A percentile compares a stretch with the other conserved stretches of the same genome.
phyloP scores from a whole-genome alignment of 2,329 filamentous ascomycete genomes.

The Cytospora chrysosperma region DNA sequence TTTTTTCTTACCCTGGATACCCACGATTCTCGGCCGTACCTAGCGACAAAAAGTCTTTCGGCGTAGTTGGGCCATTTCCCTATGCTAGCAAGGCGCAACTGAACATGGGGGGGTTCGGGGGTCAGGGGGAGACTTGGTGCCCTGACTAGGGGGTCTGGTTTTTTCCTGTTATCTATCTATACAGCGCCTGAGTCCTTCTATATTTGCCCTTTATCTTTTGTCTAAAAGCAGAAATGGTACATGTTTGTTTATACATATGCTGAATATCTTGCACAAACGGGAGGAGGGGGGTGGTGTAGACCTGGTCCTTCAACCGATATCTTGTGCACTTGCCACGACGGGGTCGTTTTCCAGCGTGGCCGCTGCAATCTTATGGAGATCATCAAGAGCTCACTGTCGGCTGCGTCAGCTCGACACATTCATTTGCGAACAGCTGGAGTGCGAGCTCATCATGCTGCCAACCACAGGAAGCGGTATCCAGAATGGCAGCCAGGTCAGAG shows the following conservation, averaged over 20 bases:
- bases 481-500: neutral
- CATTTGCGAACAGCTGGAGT: neutral
- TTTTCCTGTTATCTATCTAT: slow-evolving; percentile 30
- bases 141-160: slow-evolving; percentile 5
- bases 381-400: neutral
- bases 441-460: neutral
- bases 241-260: slow-evolving; percentile 10
- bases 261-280: neutral
- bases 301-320: too few species aligned
- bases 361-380: neutral
- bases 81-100: slow-evolving; percentile 13
- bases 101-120: slow-evolving; percentile 11
- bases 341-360: too few species aligned
- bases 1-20: neutral
- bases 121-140: neutral
- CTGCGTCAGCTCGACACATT: neutral
- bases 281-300: neutral
- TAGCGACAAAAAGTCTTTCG: slow-evolving; percentile 2
- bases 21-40: slow-evolving; percentile 8
- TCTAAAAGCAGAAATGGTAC: slow-evolving; percentile 21
- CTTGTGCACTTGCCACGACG: neutral
- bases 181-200: slow-evolving; percentile 23
- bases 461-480: neutral
- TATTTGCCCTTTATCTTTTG: slow-evolving; percentile 12
- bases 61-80: slow-evolving; percentile 1